Evolutionary conservation across 805 yeast species (phyloP).

Genomic region (Kockiozyma suomiensis): DNA sequence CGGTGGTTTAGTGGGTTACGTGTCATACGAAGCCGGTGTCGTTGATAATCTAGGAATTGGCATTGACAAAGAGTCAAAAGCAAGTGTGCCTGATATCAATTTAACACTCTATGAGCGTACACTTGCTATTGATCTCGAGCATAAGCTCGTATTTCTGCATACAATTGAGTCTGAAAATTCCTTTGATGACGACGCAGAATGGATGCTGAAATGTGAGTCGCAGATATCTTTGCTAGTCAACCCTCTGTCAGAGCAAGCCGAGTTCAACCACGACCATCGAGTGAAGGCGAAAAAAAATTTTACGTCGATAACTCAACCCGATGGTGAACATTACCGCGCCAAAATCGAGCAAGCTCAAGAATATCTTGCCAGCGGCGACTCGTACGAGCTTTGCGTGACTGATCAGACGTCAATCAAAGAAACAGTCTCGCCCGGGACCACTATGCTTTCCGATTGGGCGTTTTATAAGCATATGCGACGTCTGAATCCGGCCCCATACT

Average conservation of each 20-base stretch:
- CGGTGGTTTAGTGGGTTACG: conserved; percentile 88
- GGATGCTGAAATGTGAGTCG: not conserved
- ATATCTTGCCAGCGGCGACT: conserved; percentile 74
- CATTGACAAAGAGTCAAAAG: conserved; percentile 8
- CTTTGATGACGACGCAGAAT: not conserved
- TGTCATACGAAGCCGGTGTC: conserved; percentile 87
- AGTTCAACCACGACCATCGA: too few relatives aligned
- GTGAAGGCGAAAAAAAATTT: too few relatives aligned
- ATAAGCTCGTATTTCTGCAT: conserved; percentile 47
- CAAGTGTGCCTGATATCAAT: conserved; percentile 61
- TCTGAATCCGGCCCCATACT: conserved; percentile 90
- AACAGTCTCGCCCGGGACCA: conserved; percentile 45
- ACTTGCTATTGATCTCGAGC: conserved; percentile 56
- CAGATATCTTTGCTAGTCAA: too few relatives aligned
- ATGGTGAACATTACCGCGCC: conserved; percentile 48
- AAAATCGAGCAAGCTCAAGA: conserved; percentile 68
- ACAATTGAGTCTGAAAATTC: conserved; percentile 1
- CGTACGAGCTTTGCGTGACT: conserved; percentile 91
- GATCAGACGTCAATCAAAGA: conserved; percentile 47
- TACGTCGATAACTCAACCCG: not conserved
- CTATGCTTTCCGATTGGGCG: conserved; percentile 55
- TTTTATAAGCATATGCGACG: conserved; percentile 70
- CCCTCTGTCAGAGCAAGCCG: too few relatives aligned
- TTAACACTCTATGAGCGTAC: conserved; percentile 70
- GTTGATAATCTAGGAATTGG: conserved; percentile 31